Evolutionary conservation across 305 asterid genomes (phyloP), one percentile per base, ranked within the genome.

Genomic region (Fraxinus sp.): DNA sequence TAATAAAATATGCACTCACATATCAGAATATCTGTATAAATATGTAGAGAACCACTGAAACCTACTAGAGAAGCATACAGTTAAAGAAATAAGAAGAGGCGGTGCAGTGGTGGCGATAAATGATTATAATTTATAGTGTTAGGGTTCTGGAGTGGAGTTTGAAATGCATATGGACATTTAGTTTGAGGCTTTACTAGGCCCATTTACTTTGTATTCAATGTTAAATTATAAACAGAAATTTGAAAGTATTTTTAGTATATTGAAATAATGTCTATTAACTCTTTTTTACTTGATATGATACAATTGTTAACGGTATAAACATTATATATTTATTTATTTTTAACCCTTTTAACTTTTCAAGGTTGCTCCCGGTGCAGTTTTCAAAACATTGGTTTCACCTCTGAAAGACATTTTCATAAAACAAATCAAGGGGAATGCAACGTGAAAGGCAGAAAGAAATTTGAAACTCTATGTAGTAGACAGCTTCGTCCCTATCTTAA

Each of bases 381-480:
- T 55, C 66, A 55, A n/a, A n/a, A 55, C 66, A 55, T 5, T 55
- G 66, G 24, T 55, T 55, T 55, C 24, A n/a, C 66, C 7, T 8
- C 36, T 33, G 66, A 41, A 66, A 66, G 20, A 7, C 68, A 70
- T 10, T 43, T 75, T 43, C 26, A 70, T 14, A 18, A 77, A 62
- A 70, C 55, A 22, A 7, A 77, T 24, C n/a, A 13, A 33, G 36
- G 41, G 35, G 14, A 35, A 22, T 35, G 13, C 37, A 71, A 1
- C 35, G 24, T 36, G 13, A n/a, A 77, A 28, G 70, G 80, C 78
- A 35, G 78, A 75, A 77, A 73, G 68, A 79, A 52, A 57, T 72
- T 8, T 71, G 26, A 55, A 64, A 62, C 35, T 78, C 52, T 74
- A 11, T 13, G 43, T 66, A 68, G 16, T 46, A 16, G 64, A 55